Conservation (phyloP, 2,329 filamentous ascomycete genomes). For the Lasiodiplodia sp. region DNA sequence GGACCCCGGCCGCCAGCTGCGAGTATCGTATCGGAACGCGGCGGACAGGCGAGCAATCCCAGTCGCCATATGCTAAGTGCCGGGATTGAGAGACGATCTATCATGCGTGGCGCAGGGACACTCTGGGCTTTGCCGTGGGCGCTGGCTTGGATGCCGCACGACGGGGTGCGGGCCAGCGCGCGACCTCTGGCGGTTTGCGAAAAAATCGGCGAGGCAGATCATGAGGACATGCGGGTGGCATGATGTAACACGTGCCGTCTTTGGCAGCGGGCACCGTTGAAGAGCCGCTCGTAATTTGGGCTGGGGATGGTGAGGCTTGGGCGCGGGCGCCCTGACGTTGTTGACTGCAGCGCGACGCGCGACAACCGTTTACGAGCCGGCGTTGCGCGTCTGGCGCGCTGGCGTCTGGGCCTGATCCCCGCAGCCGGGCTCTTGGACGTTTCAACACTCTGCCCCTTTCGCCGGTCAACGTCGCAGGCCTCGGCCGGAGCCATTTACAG, state of each 20-base stretch:
- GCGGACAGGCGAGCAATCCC: constrained; percentile 15
- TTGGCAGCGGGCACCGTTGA: constrained; percentile 7
- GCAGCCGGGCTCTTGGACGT: constrained; percentile 9
- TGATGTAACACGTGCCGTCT: constrained; percentile 28
- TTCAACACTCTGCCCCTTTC: constrained; percentile 24
- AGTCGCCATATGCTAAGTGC: constrained; percentile 17
- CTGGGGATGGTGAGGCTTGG: constrained; percentile 5
- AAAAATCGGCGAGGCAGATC: constrained; percentile 17
- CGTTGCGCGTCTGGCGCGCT: constrained; percentile 20
- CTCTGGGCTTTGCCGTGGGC: constrained; percentile 4
- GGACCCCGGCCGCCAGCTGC: constrained; percentile 14
- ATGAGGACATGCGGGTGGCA: constrained; percentile 27
- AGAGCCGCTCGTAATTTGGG: constrained; percentile 24
- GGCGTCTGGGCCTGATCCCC: constrained; percentile 22
- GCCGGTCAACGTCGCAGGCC: constrained; percentile 23
- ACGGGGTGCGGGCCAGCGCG: constrained; percentile 18
- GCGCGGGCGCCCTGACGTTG: constrained; percentile 2
- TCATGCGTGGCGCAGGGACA: constrained; percentile 22
- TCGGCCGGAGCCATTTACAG: constrained; percentile 20
- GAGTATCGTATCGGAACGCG: constrained; percentile 11
- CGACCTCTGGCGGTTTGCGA: background rate
- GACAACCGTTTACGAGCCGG: constrained; percentile 21
- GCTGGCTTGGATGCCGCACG: constrained; percentile 11
- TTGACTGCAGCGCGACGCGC: background rate
- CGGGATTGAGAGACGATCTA: constrained; percentile 9